Evolutionary conservation across 1,139 yeast genomes (phyloP).

Genomic region (Yamadazyma taylorii): DNA sequence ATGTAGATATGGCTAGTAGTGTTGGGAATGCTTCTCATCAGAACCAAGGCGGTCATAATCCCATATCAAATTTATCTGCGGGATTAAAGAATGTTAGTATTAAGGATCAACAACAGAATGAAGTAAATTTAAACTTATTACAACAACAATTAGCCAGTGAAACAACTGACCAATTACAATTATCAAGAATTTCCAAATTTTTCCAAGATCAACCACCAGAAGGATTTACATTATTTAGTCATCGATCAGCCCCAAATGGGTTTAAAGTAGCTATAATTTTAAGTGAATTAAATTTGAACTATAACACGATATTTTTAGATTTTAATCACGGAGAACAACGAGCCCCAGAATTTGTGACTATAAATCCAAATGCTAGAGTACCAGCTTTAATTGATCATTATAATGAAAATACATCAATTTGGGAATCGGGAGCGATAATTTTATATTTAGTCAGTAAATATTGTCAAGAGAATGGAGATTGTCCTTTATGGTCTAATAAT

Average conservation of each 20-base stretch:
- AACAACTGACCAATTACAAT: conserved; percentile 34
- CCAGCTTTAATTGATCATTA: conserved; percentile 92
- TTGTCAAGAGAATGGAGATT: conserved; percentile 67
- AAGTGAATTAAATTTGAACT: conserved; percentile 77
- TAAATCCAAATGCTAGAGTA: conserved; percentile 92
- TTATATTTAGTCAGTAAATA: conserved; percentile 71
- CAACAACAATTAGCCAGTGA: conserved; percentile 46
- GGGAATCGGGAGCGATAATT: conserved; percentile 95
- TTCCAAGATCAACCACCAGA: conserved; percentile 77
- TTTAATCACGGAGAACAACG: conserved; percentile 89
- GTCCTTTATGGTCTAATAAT: conserved; percentile 80
- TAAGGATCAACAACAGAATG: conserved; percentile 44
- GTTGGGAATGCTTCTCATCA: no score
- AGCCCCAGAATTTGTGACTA: conserved; percentile 87
- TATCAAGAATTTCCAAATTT: conserved; percentile 67
- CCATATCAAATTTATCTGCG: conserved; percentile 49
- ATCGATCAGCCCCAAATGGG: conserved; percentile 94
- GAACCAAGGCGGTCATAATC: neutral
- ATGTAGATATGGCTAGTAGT: conserved; percentile 1
- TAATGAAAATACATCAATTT: conserved; percentile 73
- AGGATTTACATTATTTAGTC: conserved; percentile 86
- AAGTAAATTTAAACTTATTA: conserved; percentile 38
- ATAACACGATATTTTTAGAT: conserved; percentile 83
- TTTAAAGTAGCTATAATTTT: conserved; percentile 92
- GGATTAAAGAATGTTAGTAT: conserved; percentile 49